Percentiles rank a stretch among this genome's conserved stretches.
Evolutionary conservation across 2,329 filamentous ascomycete genomes (phyloP).

Genomic region (Calonectria montana): DNA sequence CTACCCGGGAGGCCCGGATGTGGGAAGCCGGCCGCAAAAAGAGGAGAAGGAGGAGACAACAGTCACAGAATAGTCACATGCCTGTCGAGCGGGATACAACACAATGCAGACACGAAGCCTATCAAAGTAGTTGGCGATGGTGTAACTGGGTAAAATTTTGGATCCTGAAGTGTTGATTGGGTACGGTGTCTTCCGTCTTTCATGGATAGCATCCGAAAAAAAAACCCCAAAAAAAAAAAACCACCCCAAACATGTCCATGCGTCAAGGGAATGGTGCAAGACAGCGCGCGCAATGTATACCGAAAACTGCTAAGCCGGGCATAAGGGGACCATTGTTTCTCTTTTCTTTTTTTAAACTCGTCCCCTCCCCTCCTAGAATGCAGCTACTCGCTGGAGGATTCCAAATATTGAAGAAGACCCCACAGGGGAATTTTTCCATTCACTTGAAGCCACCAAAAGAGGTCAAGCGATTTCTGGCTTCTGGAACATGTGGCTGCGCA

Average conservation of each 20-base stretch:
- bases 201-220: not conserved
- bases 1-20: conserved; percentile 4
- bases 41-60: not conserved
- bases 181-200: not conserved
- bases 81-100: not conserved
- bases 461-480: not conserved
- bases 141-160: not conserved
- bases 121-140: not conserved
- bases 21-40: not conserved
- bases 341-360: not conserved
- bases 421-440: too few species aligned
- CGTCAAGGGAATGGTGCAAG: not conserved
- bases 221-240: not conserved
- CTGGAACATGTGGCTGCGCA: conserved; percentile 17
- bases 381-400: not conserved
- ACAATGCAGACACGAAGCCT: not conserved
- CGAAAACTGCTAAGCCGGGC: not conserved
- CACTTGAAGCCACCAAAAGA: not conserved
- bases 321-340: not conserved
- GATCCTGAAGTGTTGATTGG: not conserved
- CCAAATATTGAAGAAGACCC: not conserved
- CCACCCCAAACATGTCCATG: not conserved
- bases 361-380: not conserved
- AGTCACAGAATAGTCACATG: not conserved
- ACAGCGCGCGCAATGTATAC: not conserved